These are phyloP conservation scores for Leucocoprinus leucothites DNA, from an alignment of 768 basidiomycete genomes.

Conservation along the genomic window DNA sequence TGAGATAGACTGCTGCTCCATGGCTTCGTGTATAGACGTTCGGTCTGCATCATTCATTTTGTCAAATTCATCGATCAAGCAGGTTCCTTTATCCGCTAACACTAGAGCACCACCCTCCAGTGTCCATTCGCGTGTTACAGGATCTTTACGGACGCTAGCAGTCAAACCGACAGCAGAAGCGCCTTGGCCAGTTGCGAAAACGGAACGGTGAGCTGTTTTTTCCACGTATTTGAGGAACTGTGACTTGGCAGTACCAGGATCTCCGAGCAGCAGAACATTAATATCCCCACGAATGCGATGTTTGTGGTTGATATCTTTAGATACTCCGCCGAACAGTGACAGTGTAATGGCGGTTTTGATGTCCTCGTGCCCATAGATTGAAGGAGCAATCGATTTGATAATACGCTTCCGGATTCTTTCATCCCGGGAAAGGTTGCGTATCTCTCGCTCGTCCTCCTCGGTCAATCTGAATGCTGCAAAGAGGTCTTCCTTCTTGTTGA, in stretches of 20 bases:
- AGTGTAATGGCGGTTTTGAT: slow-evolving; percentile 98
- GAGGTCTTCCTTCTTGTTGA: slow-evolving; percentile 98
- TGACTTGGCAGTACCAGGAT: slow-evolving; percentile 98
- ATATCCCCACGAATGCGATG: slow-evolving; percentile 97
- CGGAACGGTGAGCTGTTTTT: slow-evolving; percentile 96
- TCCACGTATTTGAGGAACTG: slow-evolving; percentile 99
- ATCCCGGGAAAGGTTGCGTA: slow-evolving; percentile 82
- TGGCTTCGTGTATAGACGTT: slow-evolving; percentile 98
- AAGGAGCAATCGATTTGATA: slow-evolving; percentile 97
- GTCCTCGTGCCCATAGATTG: slow-evolving; percentile 98
- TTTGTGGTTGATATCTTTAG: slow-evolving; percentile 97
- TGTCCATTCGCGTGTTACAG: slow-evolving; percentile 97
- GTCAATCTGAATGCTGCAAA: slow-evolving; percentile 98
- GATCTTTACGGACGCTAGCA: slow-evolving; percentile 98
- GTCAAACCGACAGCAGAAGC: slow-evolving; percentile 98
- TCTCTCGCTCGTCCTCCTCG: slow-evolving; percentile 94
- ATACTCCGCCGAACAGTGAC: slow-evolving; percentile 89
- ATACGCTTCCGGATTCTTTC: slow-evolving; percentile 96
- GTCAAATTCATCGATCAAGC: slow-evolving; percentile 98
- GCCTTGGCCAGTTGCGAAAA: slow-evolving; percentile 98
- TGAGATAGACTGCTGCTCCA: slow-evolving; percentile 99
- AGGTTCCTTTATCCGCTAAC: slow-evolving; percentile 97
- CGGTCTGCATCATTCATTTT: slow-evolving; percentile 99
- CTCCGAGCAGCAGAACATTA: slow-evolving; percentile 92
- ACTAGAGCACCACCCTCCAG: slow-evolving; percentile 97